Evolutionary conservation across 2,329 filamentous ascomycete genomes (phyloP).

Genomic region (Cercospora janseana): DNA sequence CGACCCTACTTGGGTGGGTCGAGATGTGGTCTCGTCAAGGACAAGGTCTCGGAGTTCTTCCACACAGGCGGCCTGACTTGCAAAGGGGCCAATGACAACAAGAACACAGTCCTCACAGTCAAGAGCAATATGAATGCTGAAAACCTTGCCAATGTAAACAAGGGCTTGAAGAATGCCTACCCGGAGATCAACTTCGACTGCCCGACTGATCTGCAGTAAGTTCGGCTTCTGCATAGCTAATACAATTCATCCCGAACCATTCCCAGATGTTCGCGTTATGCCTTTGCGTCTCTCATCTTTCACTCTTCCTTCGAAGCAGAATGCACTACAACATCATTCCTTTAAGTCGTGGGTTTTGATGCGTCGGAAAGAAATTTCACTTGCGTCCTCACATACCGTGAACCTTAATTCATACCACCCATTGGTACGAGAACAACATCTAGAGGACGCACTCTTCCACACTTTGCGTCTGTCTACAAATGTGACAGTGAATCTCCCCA

Average conservation of each 20-base stretch:
- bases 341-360: no score
- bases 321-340: no score
- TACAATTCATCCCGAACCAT: not conserved
- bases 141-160: conserved; percentile 16
- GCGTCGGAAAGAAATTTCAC: no score
- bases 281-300: no score
- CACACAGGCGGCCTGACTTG: conserved; percentile 16
- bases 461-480: no score
- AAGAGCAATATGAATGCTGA: conserved; percentile 14
- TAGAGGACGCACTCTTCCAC: no score
- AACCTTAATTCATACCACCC: no score
- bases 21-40: conserved; percentile 16
- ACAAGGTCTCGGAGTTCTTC: conserved; percentile 15
- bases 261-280: not conserved
- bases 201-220: conserved; percentile 9
- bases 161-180: conserved; percentile 16
- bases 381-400: no score
- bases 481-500: no score
- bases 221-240: not conserved
- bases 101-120: conserved; percentile 22
- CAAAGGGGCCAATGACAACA: conserved; percentile 17
- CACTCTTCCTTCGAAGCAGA: no score
- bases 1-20: conserved; percentile 22
- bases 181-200: conserved; percentile 20
- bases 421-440: no score